Base-by-base conservation (phyloP, 2,329 filamentous ascomycete species). In the Aulographum hederae region DNA sequence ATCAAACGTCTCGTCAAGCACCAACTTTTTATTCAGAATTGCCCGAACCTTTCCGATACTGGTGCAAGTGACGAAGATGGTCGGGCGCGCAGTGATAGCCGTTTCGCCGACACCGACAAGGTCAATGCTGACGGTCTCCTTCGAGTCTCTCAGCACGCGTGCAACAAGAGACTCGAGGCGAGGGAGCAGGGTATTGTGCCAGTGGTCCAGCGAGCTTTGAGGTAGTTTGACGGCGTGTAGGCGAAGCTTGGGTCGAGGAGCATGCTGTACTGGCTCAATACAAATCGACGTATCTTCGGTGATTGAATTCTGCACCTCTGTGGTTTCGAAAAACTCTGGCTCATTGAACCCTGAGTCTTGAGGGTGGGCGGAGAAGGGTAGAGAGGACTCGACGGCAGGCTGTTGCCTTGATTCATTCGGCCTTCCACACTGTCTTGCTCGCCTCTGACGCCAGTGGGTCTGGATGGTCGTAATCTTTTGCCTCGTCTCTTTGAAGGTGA, bases 101-200 rank as follows among this genome's bases (percentile, higher is more conserved):
- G 69, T 72, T 32, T 78, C 72, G 13, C 79, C 79, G 26, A 84
- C 71, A 1, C 73, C 76, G 37, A 81, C 72, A 2, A 86, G 66
- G 6, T 76, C 78, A 26, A 86, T 81, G 43, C 80, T 78, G 20
- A 81, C 71, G 1, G 78, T 80, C 47, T 86, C 79, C 0, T 73
- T 67, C 31, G 80, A 67, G 41, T 78, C 78, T 39, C 68, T 68
- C 43, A 84, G 73, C 37, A 79, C 80, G 31, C 69, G 65, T 15
- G 73, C 68, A 12, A 84, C 62, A 2, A 79, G 69, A 13, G 69
- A 61, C 46, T 81, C 78, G 37, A 86, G 68, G 37, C 79, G 73
- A 2, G 75, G 74, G 58, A 81, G 78, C 34, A 82, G 54, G 3
- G 65, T 64, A 2, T 60, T 61, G 42, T 84, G 76, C 78, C 78